Evolutionary conservation across 2,329 filamentous ascomycete species (phyloP).

Genomic region (Teratosphaeria nubilosa): DNA sequence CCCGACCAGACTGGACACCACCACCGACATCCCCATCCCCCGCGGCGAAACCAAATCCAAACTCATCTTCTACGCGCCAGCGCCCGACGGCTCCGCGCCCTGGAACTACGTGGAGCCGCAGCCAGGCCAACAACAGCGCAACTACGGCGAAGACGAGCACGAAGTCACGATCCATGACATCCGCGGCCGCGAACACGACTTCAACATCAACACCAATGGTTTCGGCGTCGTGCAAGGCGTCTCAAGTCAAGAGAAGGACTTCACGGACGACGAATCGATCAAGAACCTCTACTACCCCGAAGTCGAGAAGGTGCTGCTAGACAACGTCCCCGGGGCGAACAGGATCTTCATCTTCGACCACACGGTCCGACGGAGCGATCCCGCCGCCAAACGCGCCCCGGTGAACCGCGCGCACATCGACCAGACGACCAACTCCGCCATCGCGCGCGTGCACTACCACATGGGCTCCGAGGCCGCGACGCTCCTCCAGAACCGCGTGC

Average conservation of each 20-base stretch:
- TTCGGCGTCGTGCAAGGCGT: conserved; percentile 57
- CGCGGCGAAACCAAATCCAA: conserved; percentile 52
- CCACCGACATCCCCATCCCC: conserved; percentile 30
- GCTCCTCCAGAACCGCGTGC: conserved; percentile 58
- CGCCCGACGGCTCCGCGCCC: conserved; percentile 49
- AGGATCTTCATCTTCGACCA: conserved; percentile 75
- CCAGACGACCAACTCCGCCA: conserved; percentile 60
- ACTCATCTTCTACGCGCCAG: conserved; percentile 57
- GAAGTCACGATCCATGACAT: conserved; percentile 59
- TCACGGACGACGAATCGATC: conserved; percentile 61
- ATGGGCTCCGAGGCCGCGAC: conserved; percentile 56
- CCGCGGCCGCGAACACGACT: conserved; percentile 57
- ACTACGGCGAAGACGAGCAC: conserved; percentile 46
- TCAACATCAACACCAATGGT: conserved; percentile 61
- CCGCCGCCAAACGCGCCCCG: conserved; percentile 53
- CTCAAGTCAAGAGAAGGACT: conserved; percentile 46
- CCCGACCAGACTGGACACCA: conserved; percentile 14
- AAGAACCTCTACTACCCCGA: conserved; percentile 71
- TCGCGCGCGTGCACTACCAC: conserved; percentile 57
- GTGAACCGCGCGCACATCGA: conserved; percentile 72
- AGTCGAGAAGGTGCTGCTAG: conserved; percentile 60
- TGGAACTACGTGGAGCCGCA: conserved; percentile 53
- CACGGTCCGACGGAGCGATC: conserved; percentile 62
- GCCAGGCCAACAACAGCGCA: conserved; percentile 51
- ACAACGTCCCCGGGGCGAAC: conserved; percentile 54